Evolutionary conservation across 139 green algal species (phyloP), one percentile per base, ranked within the genome.

Genomic region (Coelastrella sp.): DNA sequence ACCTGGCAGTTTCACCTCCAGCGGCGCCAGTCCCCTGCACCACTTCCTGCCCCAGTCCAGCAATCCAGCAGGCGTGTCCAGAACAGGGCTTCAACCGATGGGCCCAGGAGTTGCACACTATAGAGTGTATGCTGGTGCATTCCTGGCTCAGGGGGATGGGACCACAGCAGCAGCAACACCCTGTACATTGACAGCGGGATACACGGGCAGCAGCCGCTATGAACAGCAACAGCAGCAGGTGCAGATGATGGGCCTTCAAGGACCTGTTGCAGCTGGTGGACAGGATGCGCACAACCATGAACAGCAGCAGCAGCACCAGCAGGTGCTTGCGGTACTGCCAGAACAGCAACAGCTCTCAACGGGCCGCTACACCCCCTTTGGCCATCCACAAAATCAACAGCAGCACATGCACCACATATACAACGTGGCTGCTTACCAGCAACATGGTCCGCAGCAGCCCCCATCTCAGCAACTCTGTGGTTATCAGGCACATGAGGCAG

Each of bases 371-470:
- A 79, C 49, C 7, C 86, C 73, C 8, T 78, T 85, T 35, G n/a
- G 73, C 12, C 74, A 90, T 58, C 73, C 49, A 25, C 27, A 90
- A 20, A 49, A 90, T 59, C 86, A 90, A 58, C 86, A 90, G 74
- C 86, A 85, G 59, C 86, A 90, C 57, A 75, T 85, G 86, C 20
- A 90, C n/a, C 57, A 82, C 15, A 89, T 70, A 20, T 78, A 22
- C 63, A 70, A 17, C 63, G 35, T 49, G 35, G 35, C 35, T 49
- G 35, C 1, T 49, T 49, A 49, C 35, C 35, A 49, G 35, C 35
- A 49, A 49, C 35, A 49, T 49, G 35, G 60, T 15, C 82, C 14
- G 14, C 74, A 74, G 10, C 73, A 84, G 24, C 59, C 63, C 68
- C 85, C 83, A 74, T 74, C 84, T 22, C 86, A 84, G 75, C 73